These are phyloP conservation scores for Liriodendron chinense DNA, from an alignment of 164 flowering plant genomes.

Conservation along the genomic window DNA sequence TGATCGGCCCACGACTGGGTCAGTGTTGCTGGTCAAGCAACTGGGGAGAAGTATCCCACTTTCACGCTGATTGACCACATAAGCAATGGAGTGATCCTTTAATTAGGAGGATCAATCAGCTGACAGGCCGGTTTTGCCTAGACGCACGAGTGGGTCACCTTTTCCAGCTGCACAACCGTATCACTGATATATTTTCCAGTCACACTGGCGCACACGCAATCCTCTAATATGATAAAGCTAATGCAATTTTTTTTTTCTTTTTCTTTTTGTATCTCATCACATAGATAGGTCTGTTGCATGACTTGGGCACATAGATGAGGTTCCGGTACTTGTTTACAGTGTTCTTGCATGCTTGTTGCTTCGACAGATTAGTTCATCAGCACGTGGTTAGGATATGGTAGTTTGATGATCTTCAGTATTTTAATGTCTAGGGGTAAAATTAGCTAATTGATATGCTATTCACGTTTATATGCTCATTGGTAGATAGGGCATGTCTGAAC, in stretches of 20 bases:
- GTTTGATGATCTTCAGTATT: neutral
- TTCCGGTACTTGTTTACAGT: too few relatives aligned
- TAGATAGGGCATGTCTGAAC: too few relatives aligned
- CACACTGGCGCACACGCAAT: neutral
- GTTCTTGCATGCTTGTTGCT: neutral
- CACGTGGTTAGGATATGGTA: neutral
- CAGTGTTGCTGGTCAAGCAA: neutral
- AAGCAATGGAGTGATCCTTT: too few relatives aligned
- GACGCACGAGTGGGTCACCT: neutral
- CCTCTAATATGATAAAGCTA: neutral
- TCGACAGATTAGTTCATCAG: neutral
- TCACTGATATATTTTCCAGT: too few relatives aligned
- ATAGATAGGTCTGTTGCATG: neutral
- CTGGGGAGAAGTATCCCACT: too few relatives aligned
- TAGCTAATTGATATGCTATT: neutral
- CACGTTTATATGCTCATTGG: neutral
- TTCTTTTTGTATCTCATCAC: neutral
- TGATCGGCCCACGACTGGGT: neutral
- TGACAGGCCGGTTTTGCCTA: neutral
- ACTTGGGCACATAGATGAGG: neutral
- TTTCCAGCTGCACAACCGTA: too few relatives aligned
- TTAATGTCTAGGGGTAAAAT: neutral
- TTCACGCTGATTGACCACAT: too few relatives aligned
- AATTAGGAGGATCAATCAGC: neutral
- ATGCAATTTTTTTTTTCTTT: too few relatives aligned